These are phyloP conservation scores for Globisporangium rhizosaccharum DNA, from an alignment of 352 stramenopile genomes.

Conservation along the genomic window DNA sequence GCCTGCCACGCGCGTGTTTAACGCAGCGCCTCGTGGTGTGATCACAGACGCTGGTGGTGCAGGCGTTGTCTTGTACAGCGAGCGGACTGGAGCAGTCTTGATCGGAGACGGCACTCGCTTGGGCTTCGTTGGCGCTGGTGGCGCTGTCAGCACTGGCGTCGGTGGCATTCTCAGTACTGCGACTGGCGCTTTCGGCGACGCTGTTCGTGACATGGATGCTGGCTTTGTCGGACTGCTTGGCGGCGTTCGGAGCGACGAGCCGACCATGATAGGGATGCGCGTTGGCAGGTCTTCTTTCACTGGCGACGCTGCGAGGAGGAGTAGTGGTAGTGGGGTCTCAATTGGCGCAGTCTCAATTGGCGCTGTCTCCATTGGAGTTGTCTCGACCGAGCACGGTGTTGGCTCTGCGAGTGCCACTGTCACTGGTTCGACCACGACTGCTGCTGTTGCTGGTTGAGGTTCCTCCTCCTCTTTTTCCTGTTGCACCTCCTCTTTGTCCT, in stretches of 20 bases:
- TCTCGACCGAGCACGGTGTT: not conserved
- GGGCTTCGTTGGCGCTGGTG: not conserved
- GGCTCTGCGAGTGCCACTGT: too few relatives aligned
- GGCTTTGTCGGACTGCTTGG: not conserved
- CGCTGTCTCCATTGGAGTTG: not conserved
- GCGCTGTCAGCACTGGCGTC: too few relatives aligned
- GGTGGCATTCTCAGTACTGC: too few relatives aligned
- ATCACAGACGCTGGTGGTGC: not conserved
- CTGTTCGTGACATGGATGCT: not conserved
- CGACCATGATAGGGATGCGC: constrained; percentile 3
- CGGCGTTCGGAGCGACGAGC: constrained; percentile 1
- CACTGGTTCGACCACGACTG: too few relatives aligned
- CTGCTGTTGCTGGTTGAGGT: too few relatives aligned
- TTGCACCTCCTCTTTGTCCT: not conserved
- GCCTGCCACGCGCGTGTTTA: not conserved
- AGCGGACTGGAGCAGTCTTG: not conserved
- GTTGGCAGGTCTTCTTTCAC: constrained; percentile 1
- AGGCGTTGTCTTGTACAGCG: not conserved
- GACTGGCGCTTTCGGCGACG: not conserved
- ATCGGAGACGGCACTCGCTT: not conserved
- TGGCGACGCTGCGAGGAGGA: too few relatives aligned
- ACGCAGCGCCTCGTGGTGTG: not conserved
- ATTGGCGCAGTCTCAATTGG: not conserved
- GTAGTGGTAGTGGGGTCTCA: not conserved
- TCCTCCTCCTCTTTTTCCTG: too few relatives aligned